phyloP scores from a whole-genome alignment of 805 yeast genomes.

The Kuraishia cidri region DNA sequence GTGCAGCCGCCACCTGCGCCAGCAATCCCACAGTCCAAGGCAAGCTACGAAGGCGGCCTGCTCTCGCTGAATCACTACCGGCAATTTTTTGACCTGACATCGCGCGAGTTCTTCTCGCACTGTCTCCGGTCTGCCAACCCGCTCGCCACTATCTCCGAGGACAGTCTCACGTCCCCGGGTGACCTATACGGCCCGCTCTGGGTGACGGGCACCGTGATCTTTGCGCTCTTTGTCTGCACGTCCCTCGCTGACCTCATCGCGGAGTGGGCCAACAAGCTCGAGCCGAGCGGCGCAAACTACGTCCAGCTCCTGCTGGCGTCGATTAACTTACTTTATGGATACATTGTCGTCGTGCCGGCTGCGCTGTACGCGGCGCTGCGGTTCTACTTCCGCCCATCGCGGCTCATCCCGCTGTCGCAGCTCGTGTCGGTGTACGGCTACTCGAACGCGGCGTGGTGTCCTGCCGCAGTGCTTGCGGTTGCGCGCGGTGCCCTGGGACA shows the following conservation, averaged over 20 bases:
- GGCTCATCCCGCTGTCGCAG: constrained; percentile 42
- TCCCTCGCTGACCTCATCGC: constrained; percentile 61
- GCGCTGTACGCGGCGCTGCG: constrained; percentile 40
- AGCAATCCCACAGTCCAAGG: too few species aligned
- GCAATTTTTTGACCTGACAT: constrained; percentile 61
- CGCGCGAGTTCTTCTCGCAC: constrained; percentile 48
- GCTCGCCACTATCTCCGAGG: constrained; percentile 18
- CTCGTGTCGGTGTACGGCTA: constrained; percentile 77
- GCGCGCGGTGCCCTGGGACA: constrained; percentile 45
- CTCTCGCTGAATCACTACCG: constrained; percentile 53
- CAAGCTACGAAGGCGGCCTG: constrained; percentile 20
- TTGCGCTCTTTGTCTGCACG: constrained; percentile 65
- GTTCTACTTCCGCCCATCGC: constrained; percentile 43
- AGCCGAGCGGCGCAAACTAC: constrained; percentile 34
- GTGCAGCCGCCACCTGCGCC: too few species aligned
- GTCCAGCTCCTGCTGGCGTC: constrained; percentile 61
- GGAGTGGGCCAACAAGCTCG: constrained; percentile 34
- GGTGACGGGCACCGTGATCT: constrained; percentile 79
- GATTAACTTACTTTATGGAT: constrained; percentile 65
- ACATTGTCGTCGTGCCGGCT: constrained; percentile 59
- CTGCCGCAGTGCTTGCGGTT: constrained; percentile 57
- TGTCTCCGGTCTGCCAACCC: constrained; percentile 54
- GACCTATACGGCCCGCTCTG: constrained; percentile 88
- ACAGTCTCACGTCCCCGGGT: constrained; percentile 29
- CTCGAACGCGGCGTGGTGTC: constrained; percentile 79